Base-by-base conservation (phyloP, 192 early-diverging fungal species). In the Endogone sp. region DNA sequence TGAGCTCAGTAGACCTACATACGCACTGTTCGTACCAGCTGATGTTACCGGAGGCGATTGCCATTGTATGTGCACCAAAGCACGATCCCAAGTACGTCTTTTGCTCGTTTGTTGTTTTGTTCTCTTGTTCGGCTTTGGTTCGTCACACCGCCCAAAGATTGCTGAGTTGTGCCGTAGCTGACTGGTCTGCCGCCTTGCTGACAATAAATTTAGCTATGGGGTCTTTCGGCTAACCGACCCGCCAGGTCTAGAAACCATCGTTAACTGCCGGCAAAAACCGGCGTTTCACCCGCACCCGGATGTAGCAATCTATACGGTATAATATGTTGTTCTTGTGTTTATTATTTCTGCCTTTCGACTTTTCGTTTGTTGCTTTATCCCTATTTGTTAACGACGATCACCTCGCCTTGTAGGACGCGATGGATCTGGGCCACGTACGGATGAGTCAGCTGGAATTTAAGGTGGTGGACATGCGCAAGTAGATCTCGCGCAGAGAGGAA, bases 1-100 rank as follows among this genome's bases (percentile, higher is more conserved):
- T 96, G 90, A 92, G 90, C 71, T 95, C 94, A 3, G 86, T 96
- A 11, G 95, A 96, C 72, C 71, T 96, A 61, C 95, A 96, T 77
- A 96, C 94, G 4, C 95, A 96, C 65, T 94, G 85, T 67, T 90
- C 93, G 2, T 95, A 95, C 72, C 95, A 96, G 75, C 69, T 93
- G 44, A 92, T 94, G 86, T 80, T 96, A 4, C 93, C 93, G 20
- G 95, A 96, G 68, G 95, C 95, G 24, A 92, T 96, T 63, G 94
- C 95, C 13, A 95, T 96, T 71, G 95, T 96, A 6, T 90, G 91
- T 64, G 82, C 95, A 4, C 94, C 94, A 6, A 84, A 71, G 29
- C 75, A 91, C 60, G 74, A 82, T 1, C 91, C 89, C 76, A 82
- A 81, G 83, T 84, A 82, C 69, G 72, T 27, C 28, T 11, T 16